Conservation (phyloP, 2,329 filamentous ascomycete species). For the Geoglossum cookeanum region DNA sequence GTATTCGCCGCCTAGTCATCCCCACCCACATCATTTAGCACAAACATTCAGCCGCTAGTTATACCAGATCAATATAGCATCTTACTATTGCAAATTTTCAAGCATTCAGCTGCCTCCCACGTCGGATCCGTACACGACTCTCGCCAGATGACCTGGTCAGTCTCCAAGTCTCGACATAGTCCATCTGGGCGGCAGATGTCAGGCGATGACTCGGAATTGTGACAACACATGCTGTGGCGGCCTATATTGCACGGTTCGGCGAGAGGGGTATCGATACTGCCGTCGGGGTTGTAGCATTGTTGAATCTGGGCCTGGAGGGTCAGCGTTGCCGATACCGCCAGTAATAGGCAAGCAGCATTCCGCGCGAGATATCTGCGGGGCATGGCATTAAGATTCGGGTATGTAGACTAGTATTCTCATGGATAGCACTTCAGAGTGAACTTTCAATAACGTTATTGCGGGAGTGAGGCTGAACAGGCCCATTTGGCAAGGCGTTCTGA, state of each 20-base stretch:
- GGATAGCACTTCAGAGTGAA: too few species aligned
- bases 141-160: not conserved
- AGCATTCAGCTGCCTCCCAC: not conserved
- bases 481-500: too few species aligned
- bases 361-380: too few species aligned
- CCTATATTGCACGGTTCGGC: not conserved
- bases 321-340: too few species aligned
- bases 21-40: not conserved
- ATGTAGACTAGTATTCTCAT: too few species aligned
- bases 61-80: too few species aligned
- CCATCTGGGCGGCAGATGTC: not conserved
- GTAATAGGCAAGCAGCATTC: too few species aligned
- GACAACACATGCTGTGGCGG: not conserved
- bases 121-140: not conserved
- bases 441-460: too few species aligned
- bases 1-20: not conserved
- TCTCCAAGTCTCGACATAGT: not conserved
- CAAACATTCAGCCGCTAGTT: too few species aligned
- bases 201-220: not conserved
- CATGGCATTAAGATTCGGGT: too few species aligned
- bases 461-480: too few species aligned
- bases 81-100: not conserved
- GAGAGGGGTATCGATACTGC: not conserved
- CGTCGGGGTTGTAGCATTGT: not conserved
- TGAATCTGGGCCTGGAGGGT: too few species aligned